phyloP scores from a whole-genome alignment of 768 basidiomycete species.

The Boletus sp. region DNA sequence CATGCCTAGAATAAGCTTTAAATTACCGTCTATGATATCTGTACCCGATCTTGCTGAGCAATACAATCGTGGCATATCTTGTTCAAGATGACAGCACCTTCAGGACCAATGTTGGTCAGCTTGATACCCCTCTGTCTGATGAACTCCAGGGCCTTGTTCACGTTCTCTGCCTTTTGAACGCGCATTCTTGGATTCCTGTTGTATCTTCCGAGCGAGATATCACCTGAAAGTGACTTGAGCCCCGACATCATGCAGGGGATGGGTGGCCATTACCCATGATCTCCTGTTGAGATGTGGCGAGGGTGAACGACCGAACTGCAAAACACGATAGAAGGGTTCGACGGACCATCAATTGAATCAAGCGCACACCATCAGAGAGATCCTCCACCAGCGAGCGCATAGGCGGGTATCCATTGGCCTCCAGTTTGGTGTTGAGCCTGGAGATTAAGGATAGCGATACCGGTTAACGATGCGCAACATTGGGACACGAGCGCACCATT shows the following conservation, averaged over 20 bases:
- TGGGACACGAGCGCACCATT: slow-evolving; percentile 57
- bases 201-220: slow-evolving; percentile 91
- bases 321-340: not conserved
- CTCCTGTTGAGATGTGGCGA: slow-evolving; percentile 54
- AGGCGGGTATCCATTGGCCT: slow-evolving; percentile 75
- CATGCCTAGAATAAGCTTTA: slow-evolving; percentile 98
- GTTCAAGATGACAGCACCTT: slow-evolving; percentile 50
- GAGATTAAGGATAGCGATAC: not conserved
- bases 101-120: slow-evolving; percentile 95
- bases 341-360: slow-evolving; percentile 90
- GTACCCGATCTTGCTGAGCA: slow-evolving; percentile 6
- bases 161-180: slow-evolving; percentile 97
- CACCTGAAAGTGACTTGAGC: slow-evolving; percentile 47
- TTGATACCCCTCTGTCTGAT: slow-evolving; percentile 93
- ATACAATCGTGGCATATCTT: not conserved
- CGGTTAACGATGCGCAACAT: not conserved
- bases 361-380: slow-evolving; percentile 90
- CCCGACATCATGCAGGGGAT: slow-evolving; percentile 1
- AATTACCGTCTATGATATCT: slow-evolving; percentile 99
- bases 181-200: slow-evolving; percentile 88
- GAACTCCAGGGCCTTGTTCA: slow-evolving; percentile 93
- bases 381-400: slow-evolving; percentile 89
- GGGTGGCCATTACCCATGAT: slow-evolving; percentile 73
- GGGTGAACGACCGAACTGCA: not conserved
- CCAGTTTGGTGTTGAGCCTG: slow-evolving; percentile 96